Base-by-base conservation (phyloP, 2,329 filamentous ascomycete species). In the Huntiella decipiens region DNA sequence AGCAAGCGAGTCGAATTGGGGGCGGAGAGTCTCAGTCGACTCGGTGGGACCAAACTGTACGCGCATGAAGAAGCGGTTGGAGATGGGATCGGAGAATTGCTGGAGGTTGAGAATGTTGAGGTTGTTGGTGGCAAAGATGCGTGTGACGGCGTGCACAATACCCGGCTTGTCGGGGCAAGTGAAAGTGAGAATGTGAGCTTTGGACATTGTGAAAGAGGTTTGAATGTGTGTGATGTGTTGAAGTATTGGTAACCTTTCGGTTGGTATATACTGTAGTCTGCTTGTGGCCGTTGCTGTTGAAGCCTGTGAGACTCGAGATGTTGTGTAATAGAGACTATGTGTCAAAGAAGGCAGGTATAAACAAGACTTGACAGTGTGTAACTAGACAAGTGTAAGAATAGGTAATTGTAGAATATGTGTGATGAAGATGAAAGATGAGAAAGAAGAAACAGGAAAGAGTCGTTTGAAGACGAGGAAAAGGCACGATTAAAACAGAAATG, bases 91-190 rank as follows among this genome's bases (percentile, higher is more conserved):
- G 37, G 77, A 81, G 67, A 84, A 91, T 63, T 91, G 83, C 63
- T 86, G 82, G 52, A 86, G 73, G 62, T 91, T 82, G 52, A 88
- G 67, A 58, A 91, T 83, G 62, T 86, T 91, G 63, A 87, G 71
- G 55, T 75, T 72, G 60, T 82, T 73, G 51, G 71, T 63, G 40
- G 82, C 80, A 52, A 91, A 73, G 54, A 88, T 70, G 51, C 77
- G 81, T 5, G 83, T 88, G 53, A 91, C 82, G 47, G 82, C 79
- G 61, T 88, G 81, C 51, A 91, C 80, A 58, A 91, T 88, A 59
- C 83, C 83, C 19, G 82, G 73, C 65, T 82, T 80, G 66, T 91
- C 83, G 45, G 83, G 82, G 64, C 83, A 88, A 45, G 82, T 85
- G 51, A 91, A 70, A 22, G 82, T 88, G 54, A 91, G 74, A 58